phyloP scores from a whole-genome alignment of 352 stramenopile species.

The Phytophthora litchii region DNA sequence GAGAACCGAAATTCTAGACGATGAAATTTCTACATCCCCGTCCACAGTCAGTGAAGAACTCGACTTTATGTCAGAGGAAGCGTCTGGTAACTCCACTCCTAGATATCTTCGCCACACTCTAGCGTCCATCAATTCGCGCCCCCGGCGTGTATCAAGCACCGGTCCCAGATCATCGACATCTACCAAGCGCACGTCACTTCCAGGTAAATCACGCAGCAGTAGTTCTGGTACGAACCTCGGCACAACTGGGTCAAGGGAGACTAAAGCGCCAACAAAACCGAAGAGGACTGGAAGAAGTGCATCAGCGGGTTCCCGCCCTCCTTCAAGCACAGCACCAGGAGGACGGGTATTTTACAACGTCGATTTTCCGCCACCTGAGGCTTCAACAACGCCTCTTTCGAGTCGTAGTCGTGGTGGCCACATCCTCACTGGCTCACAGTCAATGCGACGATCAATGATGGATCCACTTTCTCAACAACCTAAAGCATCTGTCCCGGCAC shows the following conservation, averaged over 20 bases:
- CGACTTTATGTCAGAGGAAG: constrained; percentile 40
- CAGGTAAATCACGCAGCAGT: constrained; percentile 21
- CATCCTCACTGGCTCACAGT: constrained; percentile 16
- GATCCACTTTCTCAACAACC: constrained; percentile 29
- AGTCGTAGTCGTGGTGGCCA: constrained; percentile 26
- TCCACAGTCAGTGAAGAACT: constrained; percentile 46
- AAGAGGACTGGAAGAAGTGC: constrained; percentile 22
- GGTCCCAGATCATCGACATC: constrained; percentile 22
- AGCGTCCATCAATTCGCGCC: constrained; percentile 58
- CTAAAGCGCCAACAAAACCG: constrained; percentile 16
- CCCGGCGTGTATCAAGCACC: constrained; percentile 26
- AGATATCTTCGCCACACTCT: constrained; percentile 61
- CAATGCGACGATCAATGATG: constrained; percentile 21
- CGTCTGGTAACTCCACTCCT: constrained; percentile 31
- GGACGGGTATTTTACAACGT: constrained; percentile 40
- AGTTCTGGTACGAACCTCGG: constrained; percentile 26
- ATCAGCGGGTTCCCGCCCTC: constrained; percentile 12
- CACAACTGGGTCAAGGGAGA: constrained; percentile 18
- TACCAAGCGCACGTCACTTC: constrained; percentile 32
- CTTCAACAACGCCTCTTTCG: constrained; percentile 17
- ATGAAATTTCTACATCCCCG: constrained; percentile 41
- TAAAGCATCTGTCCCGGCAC: constrained; percentile 13
- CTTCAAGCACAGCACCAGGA: constrained; percentile 18
- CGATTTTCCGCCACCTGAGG: constrained; percentile 27
- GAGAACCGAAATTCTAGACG: constrained; percentile 31